Conservation (phyloP, 2,329 filamentous ascomycete species). For the Alternaria sp. region DNA sequence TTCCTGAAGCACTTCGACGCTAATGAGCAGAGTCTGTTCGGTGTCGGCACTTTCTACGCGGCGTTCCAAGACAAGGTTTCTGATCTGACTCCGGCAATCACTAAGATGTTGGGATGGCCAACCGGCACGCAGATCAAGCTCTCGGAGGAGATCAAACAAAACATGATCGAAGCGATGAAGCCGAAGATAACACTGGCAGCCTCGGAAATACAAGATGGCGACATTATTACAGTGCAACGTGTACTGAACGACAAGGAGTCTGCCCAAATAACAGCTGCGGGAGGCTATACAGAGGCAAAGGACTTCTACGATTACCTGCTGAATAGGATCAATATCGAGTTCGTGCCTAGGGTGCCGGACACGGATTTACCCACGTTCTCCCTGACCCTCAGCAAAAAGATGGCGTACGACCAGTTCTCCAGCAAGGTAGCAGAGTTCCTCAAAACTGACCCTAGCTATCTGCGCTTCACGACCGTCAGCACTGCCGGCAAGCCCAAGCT, state of each 20-base stretch:
- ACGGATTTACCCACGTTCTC: conserved; percentile 72
- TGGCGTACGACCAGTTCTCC: conserved; percentile 86
- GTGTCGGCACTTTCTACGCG: conserved; percentile 86
- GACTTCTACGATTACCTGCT: conserved; percentile 94
- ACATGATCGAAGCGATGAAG: conserved; percentile 96
- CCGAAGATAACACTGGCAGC: conserved; percentile 86
- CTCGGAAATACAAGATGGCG: conserved; percentile 95
- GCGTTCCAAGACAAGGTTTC: conserved; percentile 86
- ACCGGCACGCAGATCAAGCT: conserved; percentile 75
- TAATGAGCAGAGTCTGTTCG: conserved; percentile 75
- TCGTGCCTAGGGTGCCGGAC: conserved; percentile 70
- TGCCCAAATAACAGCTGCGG: conserved; percentile 46
- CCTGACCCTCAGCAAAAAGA: conserved; percentile 83
- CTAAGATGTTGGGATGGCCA: conserved; percentile 86
- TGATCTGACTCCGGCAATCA: conserved; percentile 79
- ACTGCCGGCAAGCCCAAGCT: conserved; percentile 79
- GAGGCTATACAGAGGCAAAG: conserved; percentile 71
- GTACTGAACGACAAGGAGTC: conserved; percentile 61
- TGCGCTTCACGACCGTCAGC: conserved; percentile 91
- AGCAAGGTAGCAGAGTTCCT: conserved; percentile 83
- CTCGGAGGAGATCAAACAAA: conserved; percentile 97
- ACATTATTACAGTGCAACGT: conserved; percentile 94
- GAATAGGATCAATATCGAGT: conserved; percentile 80
- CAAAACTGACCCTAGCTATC: conserved; percentile 79
- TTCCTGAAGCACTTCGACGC: conserved; percentile 94